Evolutionary conservation across 768 basidiomycete genomes (phyloP).

Genomic region (Hypholoma sublateritium): DNA sequence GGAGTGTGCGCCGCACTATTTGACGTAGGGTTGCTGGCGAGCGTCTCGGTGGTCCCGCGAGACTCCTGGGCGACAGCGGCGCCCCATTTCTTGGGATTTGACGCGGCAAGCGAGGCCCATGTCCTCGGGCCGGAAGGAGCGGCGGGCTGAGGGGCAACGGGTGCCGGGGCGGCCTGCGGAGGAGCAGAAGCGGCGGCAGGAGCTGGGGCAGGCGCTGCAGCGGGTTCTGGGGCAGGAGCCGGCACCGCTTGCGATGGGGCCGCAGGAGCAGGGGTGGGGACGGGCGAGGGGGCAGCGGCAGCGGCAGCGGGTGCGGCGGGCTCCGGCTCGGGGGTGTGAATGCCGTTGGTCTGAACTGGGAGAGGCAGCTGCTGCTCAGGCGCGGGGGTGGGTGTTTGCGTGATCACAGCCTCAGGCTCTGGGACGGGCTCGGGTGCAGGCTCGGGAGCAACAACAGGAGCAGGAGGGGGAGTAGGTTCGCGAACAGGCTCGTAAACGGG

Average conservation of each 20-base stretch:
- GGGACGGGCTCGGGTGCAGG: slow-evolving; percentile 29
- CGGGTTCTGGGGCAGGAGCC: slow-evolving; percentile 26
- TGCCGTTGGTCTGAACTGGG: slow-evolving; percentile 33
- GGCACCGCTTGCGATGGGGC: slow-evolving; percentile 26
- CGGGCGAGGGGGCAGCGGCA: slow-evolving; percentile 22
- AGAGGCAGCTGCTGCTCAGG: slow-evolving; percentile 25
- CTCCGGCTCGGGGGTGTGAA: slow-evolving; percentile 41
- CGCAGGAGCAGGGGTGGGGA: slow-evolving; percentile 30
- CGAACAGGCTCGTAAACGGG: slow-evolving; percentile 31
- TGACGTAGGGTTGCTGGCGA: slow-evolving; percentile 37
- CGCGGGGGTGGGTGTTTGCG: slow-evolving; percentile 35
- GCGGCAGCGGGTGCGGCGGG: slow-evolving; percentile 25
- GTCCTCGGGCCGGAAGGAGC: slow-evolving; percentile 66
- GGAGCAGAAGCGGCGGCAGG: slow-evolving; percentile 31
- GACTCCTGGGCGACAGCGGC: slow-evolving; percentile 75
- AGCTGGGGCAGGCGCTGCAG: slow-evolving; percentile 28
- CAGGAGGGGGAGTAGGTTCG: slow-evolving; percentile 40
- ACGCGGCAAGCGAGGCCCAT: slow-evolving; percentile 91
- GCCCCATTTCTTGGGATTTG: slow-evolving; percentile 84
- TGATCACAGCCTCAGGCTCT: slow-evolving; percentile 36
- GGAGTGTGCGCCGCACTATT: slow-evolving; percentile 30
- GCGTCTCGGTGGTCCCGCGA: slow-evolving; percentile 70
- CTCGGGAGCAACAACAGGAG: slow-evolving; percentile 23
- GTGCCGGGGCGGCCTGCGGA: slow-evolving; percentile 27
- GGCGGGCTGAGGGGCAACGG: slow-evolving; percentile 34